A percentile compares a stretch with the other conserved stretches of the same genome.
phyloP scores from a whole-genome alignment of 345 rosid species.

The Populus davidiana region DNA sequence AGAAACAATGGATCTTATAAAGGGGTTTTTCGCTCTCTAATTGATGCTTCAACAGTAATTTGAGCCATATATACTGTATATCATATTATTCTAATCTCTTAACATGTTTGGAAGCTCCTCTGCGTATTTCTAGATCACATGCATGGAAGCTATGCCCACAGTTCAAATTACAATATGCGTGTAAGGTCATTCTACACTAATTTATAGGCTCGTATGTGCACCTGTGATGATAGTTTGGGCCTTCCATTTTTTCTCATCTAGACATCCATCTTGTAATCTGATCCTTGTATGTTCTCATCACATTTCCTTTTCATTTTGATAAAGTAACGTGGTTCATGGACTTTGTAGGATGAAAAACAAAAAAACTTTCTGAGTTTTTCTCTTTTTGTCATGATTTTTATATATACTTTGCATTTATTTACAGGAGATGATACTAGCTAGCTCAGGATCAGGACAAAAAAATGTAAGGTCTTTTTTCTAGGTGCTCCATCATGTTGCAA shows the following conservation, averaged over 20 bases:
- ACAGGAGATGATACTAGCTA: conserved; percentile 91
- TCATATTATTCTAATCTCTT: too few relatives aligned
- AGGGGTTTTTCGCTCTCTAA: too few relatives aligned
- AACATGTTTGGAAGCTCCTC: background rate
- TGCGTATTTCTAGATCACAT: background rate
- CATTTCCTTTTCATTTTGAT: background rate
- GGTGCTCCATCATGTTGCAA: conserved; percentile 5
- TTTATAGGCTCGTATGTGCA: too few relatives aligned
- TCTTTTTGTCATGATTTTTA: background rate
- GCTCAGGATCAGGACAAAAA: conserved; percentile 52
- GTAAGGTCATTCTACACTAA: too few relatives aligned
- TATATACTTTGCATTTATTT: conserved; percentile 14
- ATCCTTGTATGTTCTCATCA: background rate
- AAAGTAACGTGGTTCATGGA: background rate
- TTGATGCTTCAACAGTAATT: too few relatives aligned
- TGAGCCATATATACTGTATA: too few relatives aligned
- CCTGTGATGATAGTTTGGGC: background rate
- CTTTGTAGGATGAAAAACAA: background rate
- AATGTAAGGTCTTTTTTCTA: conserved; percentile 41
- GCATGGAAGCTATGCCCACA: too few relatives aligned
- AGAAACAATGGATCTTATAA: too few relatives aligned
- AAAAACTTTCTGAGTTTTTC: background rate
- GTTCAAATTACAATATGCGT: too few relatives aligned
- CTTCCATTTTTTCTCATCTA: background rate
- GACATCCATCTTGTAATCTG: background rate